Conservation (phyloP, 495 filamentous ascomycete species). For the Trichocladium uniseriatum region DNA sequence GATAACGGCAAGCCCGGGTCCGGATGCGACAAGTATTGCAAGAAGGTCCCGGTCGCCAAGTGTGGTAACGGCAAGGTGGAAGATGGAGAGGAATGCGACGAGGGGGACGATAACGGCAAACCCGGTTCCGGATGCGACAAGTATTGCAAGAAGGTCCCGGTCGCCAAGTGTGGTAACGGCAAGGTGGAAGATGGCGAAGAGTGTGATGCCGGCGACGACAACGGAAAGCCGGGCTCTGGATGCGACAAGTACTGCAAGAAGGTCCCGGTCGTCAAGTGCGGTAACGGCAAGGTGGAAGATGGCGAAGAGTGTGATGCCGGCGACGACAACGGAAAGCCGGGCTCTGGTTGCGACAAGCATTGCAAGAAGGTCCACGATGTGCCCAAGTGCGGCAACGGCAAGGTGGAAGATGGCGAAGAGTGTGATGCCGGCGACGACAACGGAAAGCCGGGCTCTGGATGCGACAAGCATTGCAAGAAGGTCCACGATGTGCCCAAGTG, state of each 20-base stretch:
- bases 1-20: not conserved
- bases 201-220: constrained; percentile 8
- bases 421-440: constrained; percentile 7
- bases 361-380: constrained; percentile 2
- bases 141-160: no score
- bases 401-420: constrained; percentile 5
- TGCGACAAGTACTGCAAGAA: constrained; percentile 7
- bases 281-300: constrained; percentile 4
- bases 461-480: not conserved
- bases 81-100: constrained; percentile 9
- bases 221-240: not conserved
- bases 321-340: constrained; percentile 6
- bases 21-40: no score
- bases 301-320: constrained; percentile 12
- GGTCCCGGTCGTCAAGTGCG: not conserved
- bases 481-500: no score
- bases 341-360: constrained; percentile 5
- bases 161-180: not conserved
- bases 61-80: constrained; percentile 7
- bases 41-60: no score
- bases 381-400: constrained; percentile 12
- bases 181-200: constrained; percentile 5
- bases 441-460: not conserved
- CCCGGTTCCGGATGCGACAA: no score
- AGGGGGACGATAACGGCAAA: not conserved